Evolutionary conservation across 1,284 basidiomycete species (phyloP), one percentile per base, ranked within the genome.

Genomic region (Boletus albobrunnescens): DNA sequence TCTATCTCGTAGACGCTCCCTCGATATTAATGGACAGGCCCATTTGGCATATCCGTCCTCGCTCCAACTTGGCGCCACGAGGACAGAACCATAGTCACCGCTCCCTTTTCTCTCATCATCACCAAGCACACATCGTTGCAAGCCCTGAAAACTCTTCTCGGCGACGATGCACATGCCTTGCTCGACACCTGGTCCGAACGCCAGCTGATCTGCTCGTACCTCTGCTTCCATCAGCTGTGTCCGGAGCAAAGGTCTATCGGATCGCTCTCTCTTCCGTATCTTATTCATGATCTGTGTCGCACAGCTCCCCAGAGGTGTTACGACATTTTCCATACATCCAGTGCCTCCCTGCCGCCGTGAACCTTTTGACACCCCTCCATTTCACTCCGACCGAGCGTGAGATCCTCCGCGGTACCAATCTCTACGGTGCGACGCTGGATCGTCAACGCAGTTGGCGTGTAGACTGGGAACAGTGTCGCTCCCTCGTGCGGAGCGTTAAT

Each of bases 311-410:
- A 11, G 50, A 49, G 11, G 52, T 54, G 4, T 65, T 89, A 35
- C 58, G 50, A 14, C 84, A 88, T 58, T 58, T 65, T 16, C 76
- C 78, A 4, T 94, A 95, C 60, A 63, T 92, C 30, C 67, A 76
- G 24, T 78, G 76, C 2, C 74, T 94, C 0, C 92, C 93, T 0
- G 41, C 71, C 0, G 44, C 73, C 0, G 66, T 73, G 3, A 70
- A 73, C 41, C 72, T 94, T 2, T 69, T 72, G n/a, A 94, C 91
- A 0, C 78, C 91, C 0, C 70, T 91, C n/a, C 81, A 87, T 56
- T 95, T 89, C 60, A 76, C 76, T 0, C 41, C 65, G 0, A 47
- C 59, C 12, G 93, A 96, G 63, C 67, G 83, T 8, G 73, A 78
- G 9, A 62, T 82, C 11, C 76, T 94, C 44, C 69, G 73, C 44